These are phyloP conservation scores for Rhodotorula mucilaginosa DNA, from an alignment of 1,284 basidiomycete species.

Conservation along the genomic window DNA sequence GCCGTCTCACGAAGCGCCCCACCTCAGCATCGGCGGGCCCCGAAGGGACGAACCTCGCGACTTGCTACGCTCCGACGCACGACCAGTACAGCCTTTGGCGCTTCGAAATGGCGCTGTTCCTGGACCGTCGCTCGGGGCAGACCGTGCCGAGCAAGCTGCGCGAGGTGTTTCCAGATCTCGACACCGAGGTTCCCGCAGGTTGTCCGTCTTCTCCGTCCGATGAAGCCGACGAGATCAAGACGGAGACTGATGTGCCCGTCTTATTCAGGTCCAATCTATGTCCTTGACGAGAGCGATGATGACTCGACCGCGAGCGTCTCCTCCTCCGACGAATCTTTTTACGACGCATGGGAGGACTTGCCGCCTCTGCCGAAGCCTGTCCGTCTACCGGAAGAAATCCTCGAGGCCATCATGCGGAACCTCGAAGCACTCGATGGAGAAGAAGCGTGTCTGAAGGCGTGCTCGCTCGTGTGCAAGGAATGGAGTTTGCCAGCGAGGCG, in stretches of 20 bases:
- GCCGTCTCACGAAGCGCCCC: too few relatives aligned
- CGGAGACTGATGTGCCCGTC: not conserved
- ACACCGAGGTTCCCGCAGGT: not conserved
- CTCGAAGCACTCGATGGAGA: not conserved
- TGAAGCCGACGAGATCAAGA: not conserved
- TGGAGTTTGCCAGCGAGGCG: conserved; percentile 10
- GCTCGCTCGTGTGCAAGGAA: conserved; percentile 1
- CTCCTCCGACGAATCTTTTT: too few relatives aligned
- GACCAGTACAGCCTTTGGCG: too few relatives aligned
- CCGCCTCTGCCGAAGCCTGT: not conserved
- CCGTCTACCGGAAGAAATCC: not conserved
- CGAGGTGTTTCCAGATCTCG: not conserved
- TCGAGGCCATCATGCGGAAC: conserved; percentile 2
- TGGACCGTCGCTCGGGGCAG: conserved; percentile 5
- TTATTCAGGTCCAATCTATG: conserved; percentile 4
- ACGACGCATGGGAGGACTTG: not conserved
- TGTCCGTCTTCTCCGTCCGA: not conserved
- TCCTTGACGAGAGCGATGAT: conserved; percentile 10
- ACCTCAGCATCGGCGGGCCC: too few relatives aligned
- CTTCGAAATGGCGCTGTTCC: conserved; percentile 8
- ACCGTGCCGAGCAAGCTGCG: conserved; percentile 5
- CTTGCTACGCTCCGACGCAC: too few relatives aligned
- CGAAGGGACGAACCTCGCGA: too few relatives aligned
- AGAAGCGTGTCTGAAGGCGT: not conserved
- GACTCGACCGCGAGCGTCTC: too few relatives aligned